Evolutionary conservation across 139 green algal genomes (phyloP).

Genomic region (Trebouxia sp.): DNA sequence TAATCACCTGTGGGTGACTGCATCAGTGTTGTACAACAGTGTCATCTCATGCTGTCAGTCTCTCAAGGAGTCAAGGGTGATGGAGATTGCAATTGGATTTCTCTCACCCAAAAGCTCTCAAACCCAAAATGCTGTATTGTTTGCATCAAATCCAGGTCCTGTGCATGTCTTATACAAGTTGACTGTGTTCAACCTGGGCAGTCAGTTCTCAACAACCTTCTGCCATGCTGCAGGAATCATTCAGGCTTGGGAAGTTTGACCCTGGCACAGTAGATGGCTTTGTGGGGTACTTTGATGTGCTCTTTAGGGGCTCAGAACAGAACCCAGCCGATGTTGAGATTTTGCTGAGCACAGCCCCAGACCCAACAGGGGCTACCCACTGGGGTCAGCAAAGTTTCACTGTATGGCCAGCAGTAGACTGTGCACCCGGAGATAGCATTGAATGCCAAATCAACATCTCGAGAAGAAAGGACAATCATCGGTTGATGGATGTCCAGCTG

Average conservation of each 20-base stretch:
- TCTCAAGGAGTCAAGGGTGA: too few species aligned
- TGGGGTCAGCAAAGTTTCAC: constrained; percentile 94
- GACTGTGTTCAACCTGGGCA: neutral
- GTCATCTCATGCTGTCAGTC: too few species aligned
- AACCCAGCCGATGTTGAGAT: constrained; percentile 73
- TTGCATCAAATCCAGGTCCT: too few species aligned
- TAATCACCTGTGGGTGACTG: too few species aligned
- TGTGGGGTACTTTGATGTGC: constrained; percentile 89
- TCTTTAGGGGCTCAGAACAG: constrained; percentile 69
- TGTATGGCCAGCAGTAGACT: constrained; percentile 77
- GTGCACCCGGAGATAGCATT: constrained; percentile 57
- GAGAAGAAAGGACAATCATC: constrained; percentile 81
- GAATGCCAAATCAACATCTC: constrained; percentile 59
- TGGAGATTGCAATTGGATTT: too few species aligned
- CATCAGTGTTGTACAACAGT: too few species aligned
- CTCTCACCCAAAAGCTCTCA: too few species aligned
- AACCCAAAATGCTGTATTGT: too few species aligned
- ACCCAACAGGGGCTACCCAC: constrained; percentile 86
- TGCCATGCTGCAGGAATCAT: constrained; percentile 42
- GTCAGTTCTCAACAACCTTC: neutral
- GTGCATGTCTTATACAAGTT: neutral
- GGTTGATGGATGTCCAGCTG: constrained; percentile 75
- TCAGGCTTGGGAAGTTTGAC: constrained; percentile 63
- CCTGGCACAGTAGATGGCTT: constrained; percentile 77
- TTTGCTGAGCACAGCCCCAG: constrained; percentile 82